Evolutionary conservation across 306 rosid species (phyloP), one percentile per base, ranked within the genome.

Genomic region (Vicia sativa): DNA sequence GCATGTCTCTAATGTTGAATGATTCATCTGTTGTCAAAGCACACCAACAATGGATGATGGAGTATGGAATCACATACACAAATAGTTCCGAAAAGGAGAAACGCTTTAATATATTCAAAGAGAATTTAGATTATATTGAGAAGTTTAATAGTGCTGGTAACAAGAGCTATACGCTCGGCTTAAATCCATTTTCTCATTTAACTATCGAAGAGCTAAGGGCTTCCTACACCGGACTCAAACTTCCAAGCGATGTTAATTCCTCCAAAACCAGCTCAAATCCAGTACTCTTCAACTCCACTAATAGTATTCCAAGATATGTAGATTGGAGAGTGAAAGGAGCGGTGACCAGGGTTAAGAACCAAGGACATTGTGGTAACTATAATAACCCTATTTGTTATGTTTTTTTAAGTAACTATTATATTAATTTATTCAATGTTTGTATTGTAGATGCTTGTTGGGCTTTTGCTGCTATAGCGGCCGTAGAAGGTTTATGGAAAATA

Each of bases 201-300:
- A 83, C 80, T 0, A 53, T 19, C 3, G 69, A 84, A 73, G 92
- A 84, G 65, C 80, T 84, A n/a, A 2, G 18, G 2, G 67, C 78
- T 62, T 58, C 71, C 11, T 34, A 70, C 4, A 77, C 73, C 0
- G 52, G 52, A 14, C 1, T 13, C 52, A 45, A 45, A n/a, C 7
- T 45, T 14, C 18, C 52, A 14, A 45, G 9, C 21, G 9, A 34
- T 1, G 9, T 7, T 34, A 6, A 8, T 34, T 34, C 38, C 38
- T 34, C 38, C 9, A 34, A 34, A 34, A 6, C 2, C 38, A 34
- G 9, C 1, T 34, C 38, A 7, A 34, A 7, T 34, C 9, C 2
- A 34, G 9, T 34, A 34, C 9, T 34, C 9, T 34, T 34, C 9
- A 42, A 42, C 46, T 0, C 11, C n/a, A 42, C 0, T 15, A 19